A percentile compares a stretch with the other conserved stretches of the same genome.
These are phyloP conservation scores for Oryza officinalis DNA, from an alignment of 176 grass and related monocot species.

Conservation along the genomic window DNA sequence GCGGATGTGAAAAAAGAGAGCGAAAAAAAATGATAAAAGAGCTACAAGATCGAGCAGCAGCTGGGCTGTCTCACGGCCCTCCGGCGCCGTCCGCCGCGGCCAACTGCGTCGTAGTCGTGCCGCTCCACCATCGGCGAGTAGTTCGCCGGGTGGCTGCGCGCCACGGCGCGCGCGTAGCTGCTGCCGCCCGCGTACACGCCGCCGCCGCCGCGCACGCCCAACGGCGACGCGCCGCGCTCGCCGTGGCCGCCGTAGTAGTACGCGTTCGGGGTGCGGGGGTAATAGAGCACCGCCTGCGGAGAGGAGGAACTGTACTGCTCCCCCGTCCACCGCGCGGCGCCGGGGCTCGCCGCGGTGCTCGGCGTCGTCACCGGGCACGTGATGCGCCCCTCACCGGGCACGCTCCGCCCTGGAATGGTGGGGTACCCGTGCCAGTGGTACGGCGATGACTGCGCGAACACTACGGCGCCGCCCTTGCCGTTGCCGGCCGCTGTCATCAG, in stretches of 20 bases:
- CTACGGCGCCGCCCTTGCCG: background rate
- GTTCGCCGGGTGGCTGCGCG: conserved; percentile 32
- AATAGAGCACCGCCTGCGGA: background rate
- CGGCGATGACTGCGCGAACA: background rate
- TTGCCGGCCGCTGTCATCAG: background rate
- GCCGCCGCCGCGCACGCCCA: background rate
- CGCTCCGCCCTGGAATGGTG: background rate
- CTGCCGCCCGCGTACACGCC: conserved; percentile 19
- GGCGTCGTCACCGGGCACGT: background rate
- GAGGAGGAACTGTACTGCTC: background rate
- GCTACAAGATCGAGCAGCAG: conserved; percentile 41
- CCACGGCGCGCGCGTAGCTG: conserved; percentile 19
- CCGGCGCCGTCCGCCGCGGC: background rate
- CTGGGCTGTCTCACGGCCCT: background rate
- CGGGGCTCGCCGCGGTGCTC: background rate
- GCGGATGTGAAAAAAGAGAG: background rate
- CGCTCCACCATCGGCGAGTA: conserved; percentile 43
- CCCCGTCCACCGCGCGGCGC: conserved; percentile 16
- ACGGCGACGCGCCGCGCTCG: background rate
- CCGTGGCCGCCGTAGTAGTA: background rate
- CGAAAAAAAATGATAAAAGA: background rate
- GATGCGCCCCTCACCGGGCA: background rate
- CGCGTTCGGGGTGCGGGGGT: conserved; percentile 11
- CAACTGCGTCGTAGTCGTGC: background rate
- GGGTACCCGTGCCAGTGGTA: background rate